phyloP scores from a whole-genome alignment of 2,329 filamentous ascomycete genomes.

The Fusarium begoniae region DNA sequence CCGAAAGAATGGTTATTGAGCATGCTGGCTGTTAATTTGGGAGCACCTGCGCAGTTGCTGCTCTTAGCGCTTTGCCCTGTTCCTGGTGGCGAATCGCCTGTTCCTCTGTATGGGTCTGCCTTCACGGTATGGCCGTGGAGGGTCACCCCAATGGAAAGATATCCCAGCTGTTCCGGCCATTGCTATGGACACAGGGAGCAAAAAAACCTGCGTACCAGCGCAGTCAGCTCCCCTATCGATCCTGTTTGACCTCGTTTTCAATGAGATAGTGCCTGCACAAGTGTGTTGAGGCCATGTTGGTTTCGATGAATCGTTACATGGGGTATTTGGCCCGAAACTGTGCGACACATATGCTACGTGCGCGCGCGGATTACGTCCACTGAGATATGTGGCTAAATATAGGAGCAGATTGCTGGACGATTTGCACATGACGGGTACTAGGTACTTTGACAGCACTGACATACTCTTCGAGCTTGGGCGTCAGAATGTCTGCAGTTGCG shows the following conservation, averaged over 20 bases:
- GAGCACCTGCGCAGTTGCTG: background rate
- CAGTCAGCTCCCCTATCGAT: slow-evolving; percentile 28
- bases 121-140: slow-evolving; percentile 18
- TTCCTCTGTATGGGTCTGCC: slow-evolving; percentile 30
- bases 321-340: slow-evolving; percentile 22
- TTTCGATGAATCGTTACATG: slow-evolving; percentile 24
- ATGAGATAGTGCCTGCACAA: slow-evolving; percentile 39
- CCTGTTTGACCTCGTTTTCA: slow-evolving; percentile 19
- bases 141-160: slow-evolving; percentile 9
- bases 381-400: slow-evolving; percentile 8
- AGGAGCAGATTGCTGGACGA: slow-evolving; percentile 6
- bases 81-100: slow-evolving; percentile 27
- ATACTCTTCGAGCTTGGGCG: background rate
- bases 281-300: slow-evolving; percentile 31
- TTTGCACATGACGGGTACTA: background rate
- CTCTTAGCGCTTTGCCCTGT: slow-evolving; percentile 3
- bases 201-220: slow-evolving; percentile 13
- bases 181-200: slow-evolving; percentile 18
- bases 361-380: slow-evolving; percentile 4
- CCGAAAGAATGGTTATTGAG: background rate
- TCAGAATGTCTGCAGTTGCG: background rate
- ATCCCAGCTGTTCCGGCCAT: slow-evolving; percentile 3
- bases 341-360: slow-evolving; percentile 32
- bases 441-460: background rate
- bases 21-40: background rate